Evolutionary conservation across 1,284 basidiomycete genomes (phyloP).

Genomic region (Fomitopsis schrenkii): DNA sequence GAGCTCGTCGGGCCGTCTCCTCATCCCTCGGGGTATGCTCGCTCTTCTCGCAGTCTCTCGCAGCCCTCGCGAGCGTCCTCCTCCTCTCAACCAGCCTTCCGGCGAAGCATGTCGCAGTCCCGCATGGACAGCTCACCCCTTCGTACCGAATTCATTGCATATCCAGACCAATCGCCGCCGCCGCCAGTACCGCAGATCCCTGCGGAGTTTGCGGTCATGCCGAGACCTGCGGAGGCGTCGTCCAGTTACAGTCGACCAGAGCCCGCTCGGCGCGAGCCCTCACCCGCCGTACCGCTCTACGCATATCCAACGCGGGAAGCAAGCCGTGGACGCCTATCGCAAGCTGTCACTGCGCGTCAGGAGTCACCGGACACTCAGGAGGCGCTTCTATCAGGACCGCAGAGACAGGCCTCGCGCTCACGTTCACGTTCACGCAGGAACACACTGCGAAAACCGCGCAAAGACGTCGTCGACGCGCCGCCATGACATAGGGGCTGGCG

Average conservation of each 20-base stretch:
- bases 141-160: not conserved
- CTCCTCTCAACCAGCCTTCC: not conserved
- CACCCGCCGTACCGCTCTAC: not conserved
- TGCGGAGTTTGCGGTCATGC: not conserved
- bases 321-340: not conserved
- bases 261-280: not conserved
- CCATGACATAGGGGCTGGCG: not conserved
- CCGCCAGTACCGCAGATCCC: conserved; percentile 1
- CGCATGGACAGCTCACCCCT: not conserved
- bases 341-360: not conserved
- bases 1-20: not conserved
- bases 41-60: conserved; percentile 4
- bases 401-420: not conserved
- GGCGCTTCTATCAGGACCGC: not conserved
- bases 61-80: conserved; percentile 2
- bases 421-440: not conserved
- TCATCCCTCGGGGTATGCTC: not conserved
- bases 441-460: conserved; percentile 2
- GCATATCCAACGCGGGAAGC: not conserved
- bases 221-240: not conserved
- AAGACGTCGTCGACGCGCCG: not conserved
- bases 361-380: not conserved
- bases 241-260: not conserved
- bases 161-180: not conserved
- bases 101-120: conserved; percentile 5